phyloP scores from a whole-genome alignment of 352 stramenopile species.

The Globisporangium carolinianum region DNA sequence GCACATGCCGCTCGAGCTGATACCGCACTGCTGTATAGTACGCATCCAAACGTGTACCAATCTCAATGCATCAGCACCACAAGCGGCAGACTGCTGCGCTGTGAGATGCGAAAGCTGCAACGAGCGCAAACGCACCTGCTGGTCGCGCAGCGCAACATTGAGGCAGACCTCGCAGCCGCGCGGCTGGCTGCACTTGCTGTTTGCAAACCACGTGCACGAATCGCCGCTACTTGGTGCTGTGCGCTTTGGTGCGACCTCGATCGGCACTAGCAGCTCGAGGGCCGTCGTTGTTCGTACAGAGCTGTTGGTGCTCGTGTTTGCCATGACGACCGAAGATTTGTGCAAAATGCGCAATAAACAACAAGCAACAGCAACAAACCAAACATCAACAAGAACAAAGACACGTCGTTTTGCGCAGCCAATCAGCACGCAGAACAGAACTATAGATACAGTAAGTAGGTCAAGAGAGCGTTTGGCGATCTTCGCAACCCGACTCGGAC shows the following conservation, averaged over 20 bases:
- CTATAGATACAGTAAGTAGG: no score
- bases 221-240: slow-evolving; percentile 2
- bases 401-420: no score
- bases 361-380: no score
- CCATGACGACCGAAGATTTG: neutral
- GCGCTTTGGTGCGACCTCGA: slow-evolving; percentile 6
- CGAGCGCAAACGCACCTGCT: slow-evolving; percentile 1
- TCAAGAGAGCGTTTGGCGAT: no score
- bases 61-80: neutral
- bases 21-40: slow-evolving; percentile 2
- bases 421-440: no score
- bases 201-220: slow-evolving; percentile 8
- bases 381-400: no score
- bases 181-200: slow-evolving; percentile 8
- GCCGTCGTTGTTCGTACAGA: neutral
- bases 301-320: neutral
- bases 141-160: slow-evolving; percentile 1
- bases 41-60: no score
- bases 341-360: neutral
- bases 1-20: slow-evolving; percentile 3
- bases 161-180: slow-evolving; percentile 8
- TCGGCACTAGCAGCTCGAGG: neutral
- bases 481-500: no score
- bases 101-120: neutral
- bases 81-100: no score